Base-by-base conservation (phyloP, 257 asterid species). In the Solanum tacnaense region DNA sequence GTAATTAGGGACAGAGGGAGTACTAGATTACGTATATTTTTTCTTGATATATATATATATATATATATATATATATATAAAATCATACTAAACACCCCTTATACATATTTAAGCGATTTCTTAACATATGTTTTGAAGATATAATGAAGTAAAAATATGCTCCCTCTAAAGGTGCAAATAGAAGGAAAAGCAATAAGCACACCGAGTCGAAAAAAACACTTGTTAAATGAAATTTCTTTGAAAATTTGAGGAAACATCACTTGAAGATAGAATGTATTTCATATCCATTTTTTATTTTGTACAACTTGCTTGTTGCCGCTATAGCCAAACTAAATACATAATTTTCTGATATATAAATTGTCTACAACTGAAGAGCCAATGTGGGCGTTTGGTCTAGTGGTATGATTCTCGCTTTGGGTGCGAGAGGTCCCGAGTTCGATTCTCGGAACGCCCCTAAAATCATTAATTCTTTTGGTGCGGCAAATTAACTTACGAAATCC, bases 371-470 rank as follows among this genome's bases (percentile, higher is more conserved):
- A 20, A 23, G 6, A 16, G 9, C n/a, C 1, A 16, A 31, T 2
- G 25, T 2, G 98, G 95, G 95, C 93, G 94, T 92, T 95, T 35
- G 36, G 36, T 35, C 95, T 94, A 94, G 96, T 92, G 98, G 95
- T 92, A 95, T 93, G 97, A 94, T 93, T 94, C 96, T 92, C 93
- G 93, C 95, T 96, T 90, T 87, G 96, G 98, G 97, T 92, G 95
- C 95, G 93, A 91, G 95, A 93, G 96, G 98, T 92, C 98, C 92
- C 92, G 92, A 92, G 94, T 94, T 94, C 95, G 88, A 94, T 92
- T 92, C 96, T 92, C 94, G 95, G n/a, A n/a, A n/a, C n/a, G n/a
- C n/a, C n/a, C n/a, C n/a, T 32, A 32, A 32, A 32, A 1, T 5
- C 36, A 35, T 35, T 35, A 35, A 5, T 35, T 35, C 5, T 35